A percentile compares a stretch with the other conserved stretches of the same genome.
These are phyloP conservation scores for Diplosphaera chodatii DNA, from an alignment of 139 green algal species.

Conservation along the genomic window DNA sequence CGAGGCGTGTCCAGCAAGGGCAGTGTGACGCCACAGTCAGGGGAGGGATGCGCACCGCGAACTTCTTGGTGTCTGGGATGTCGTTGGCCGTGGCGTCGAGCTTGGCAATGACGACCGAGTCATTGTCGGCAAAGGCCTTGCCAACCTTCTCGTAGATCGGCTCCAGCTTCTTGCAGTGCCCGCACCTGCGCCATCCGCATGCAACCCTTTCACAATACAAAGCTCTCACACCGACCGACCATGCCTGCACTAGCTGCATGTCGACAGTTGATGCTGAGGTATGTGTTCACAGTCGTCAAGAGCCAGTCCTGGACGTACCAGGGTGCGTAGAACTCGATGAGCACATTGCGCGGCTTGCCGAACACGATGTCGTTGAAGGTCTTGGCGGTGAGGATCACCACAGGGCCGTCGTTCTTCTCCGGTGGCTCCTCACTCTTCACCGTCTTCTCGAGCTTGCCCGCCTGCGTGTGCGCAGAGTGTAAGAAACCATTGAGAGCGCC, in stretches of 20 bases:
- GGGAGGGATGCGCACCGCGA: too few species aligned
- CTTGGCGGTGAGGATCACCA: slow-evolving; percentile 29
- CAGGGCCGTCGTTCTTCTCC: slow-evolving; percentile 29
- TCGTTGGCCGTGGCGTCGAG: slow-evolving; percentile 65
- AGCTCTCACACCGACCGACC: too few species aligned
- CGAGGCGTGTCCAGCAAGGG: too few species aligned
- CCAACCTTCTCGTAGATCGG: slow-evolving; percentile 50
- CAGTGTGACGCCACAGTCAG: too few species aligned
- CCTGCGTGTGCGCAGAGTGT: too few species aligned
- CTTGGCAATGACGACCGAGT: slow-evolving; percentile 56
- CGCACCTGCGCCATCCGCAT: slow-evolving; percentile 35
- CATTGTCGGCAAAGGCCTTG: slow-evolving; percentile 19
- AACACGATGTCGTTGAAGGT: slow-evolving; percentile 48
- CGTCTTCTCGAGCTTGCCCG: slow-evolving; percentile 23
- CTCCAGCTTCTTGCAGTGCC: slow-evolving; percentile 55
- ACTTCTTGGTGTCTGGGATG: slow-evolving; percentile 22
- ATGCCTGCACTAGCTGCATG: too few species aligned
- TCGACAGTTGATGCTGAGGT: too few species aligned
- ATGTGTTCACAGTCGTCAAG: too few species aligned
- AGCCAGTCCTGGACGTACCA: too few species aligned
- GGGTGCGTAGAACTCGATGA: slow-evolving; percentile 66
- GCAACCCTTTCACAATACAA: too few species aligned
- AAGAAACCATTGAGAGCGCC: too few species aligned
- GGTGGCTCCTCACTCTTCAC: slow-evolving; percentile 41
- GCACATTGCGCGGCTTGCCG: slow-evolving; percentile 33